phyloP scores from a whole-genome alignment of 257 asterid species.

The Handroanthus guayacan region DNA sequence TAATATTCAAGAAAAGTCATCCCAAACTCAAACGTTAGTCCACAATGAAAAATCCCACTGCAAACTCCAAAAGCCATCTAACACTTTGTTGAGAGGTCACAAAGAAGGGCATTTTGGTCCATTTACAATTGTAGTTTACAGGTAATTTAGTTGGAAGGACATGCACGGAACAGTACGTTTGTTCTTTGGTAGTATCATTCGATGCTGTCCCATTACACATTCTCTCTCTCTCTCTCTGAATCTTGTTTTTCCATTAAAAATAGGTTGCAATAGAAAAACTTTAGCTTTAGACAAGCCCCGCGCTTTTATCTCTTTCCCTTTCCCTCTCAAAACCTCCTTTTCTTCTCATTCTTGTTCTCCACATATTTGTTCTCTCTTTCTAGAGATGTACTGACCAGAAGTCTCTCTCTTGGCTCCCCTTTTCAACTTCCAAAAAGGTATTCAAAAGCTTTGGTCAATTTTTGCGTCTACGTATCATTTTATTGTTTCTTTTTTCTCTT shows the following conservation, averaged over 20 bases:
- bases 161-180: constrained; percentile 80
- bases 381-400: constrained; percentile 39
- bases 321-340: constrained; percentile 39
- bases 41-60: not conserved
- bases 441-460: constrained; percentile 37
- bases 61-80: not conserved
- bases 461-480: constrained; percentile 33
- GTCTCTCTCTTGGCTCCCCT: constrained; percentile 34
- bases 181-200: constrained; percentile 38
- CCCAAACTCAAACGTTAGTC: not conserved
- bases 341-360: constrained; percentile 42
- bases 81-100: not conserved
- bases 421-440: constrained; percentile 45
- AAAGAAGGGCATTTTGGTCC: constrained; percentile 41
- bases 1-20: not conserved
- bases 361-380: constrained; percentile 30
- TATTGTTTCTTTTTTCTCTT: constrained; percentile 20
- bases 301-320: constrained; percentile 48
- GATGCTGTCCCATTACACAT: constrained; percentile 19
- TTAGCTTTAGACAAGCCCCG: constrained; percentile 49
- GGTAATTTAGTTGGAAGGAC: constrained; percentile 66
- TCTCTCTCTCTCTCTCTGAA: constrained; percentile 24
- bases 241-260: constrained; percentile 22
- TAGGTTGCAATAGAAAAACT: constrained; percentile 32
- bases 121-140: constrained; percentile 21